Evolutionary conservation across 768 basidiomycete genomes (phyloP).

Genomic region (Agaricus blazei): DNA sequence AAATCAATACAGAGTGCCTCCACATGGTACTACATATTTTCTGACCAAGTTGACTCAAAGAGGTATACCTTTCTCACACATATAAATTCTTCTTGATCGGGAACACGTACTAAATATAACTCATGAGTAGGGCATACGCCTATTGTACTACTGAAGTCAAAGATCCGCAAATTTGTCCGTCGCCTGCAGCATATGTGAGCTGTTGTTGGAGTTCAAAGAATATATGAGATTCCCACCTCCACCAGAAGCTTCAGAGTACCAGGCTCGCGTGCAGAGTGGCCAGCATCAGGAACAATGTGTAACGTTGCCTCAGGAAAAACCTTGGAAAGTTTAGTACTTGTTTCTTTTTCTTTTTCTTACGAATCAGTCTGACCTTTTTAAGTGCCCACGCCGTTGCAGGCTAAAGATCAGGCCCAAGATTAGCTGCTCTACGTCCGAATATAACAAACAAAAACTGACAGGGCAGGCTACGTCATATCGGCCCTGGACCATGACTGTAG

Average conservation of each 20-base stretch:
- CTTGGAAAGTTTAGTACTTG: conserved; percentile 16
- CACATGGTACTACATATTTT: no score
- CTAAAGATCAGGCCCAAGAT: conserved; percentile 25
- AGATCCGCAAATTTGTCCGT: conserved; percentile 31
- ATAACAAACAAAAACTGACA: conserved; percentile 30
- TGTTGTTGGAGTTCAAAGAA: neutral
- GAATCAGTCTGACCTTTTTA: conserved; percentile 45
- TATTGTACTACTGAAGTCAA: neutral
- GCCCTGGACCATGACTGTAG: conserved; percentile 77
- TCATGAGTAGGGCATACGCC: no score
- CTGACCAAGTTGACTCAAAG: no score
- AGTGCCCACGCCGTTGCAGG: conserved; percentile 76
- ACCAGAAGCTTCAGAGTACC: conserved; percentile 67
- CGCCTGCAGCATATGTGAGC: conserved; percentile 22
- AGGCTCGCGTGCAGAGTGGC: conserved; percentile 76
- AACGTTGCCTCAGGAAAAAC: conserved; percentile 78
- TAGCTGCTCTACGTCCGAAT: neutral
- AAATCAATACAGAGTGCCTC: no score
- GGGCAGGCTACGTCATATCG: conserved; percentile 90
- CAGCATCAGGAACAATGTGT: conserved; percentile 77
- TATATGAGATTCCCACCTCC: conserved; percentile 38
- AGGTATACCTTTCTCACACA: no score
- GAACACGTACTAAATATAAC: no score
- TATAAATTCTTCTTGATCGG: no score
- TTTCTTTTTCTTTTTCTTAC: no score